A percentile compares a stretch with the other conserved stretches of the same genome.
Conservation (phyloP, 108 stramenopile genomes). For the Stephanodiscus triporus region DNA sequence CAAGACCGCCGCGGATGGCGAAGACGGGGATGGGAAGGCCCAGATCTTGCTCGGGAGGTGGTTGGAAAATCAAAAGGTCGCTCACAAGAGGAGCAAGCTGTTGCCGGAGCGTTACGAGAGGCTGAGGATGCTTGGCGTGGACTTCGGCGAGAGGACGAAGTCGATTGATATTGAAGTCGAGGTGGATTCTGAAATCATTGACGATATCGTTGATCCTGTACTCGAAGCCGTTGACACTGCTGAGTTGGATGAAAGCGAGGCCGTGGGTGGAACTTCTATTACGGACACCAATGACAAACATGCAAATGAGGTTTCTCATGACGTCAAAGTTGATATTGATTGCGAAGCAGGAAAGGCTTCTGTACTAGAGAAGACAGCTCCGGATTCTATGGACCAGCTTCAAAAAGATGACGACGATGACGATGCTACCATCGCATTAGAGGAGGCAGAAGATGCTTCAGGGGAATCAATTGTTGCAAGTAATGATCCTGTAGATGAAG, state of each 20-base stretch:
- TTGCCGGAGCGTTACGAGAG: no score
- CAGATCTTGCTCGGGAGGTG: background rate
- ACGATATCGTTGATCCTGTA: background rate
- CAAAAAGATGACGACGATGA: constrained; percentile 5
- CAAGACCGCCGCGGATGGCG: background rate
- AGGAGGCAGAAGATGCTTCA: background rate
- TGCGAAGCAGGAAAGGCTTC: background rate
- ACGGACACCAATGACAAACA: background rate
- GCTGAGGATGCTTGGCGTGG: background rate
- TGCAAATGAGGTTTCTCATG: background rate
- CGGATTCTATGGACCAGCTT: background rate
- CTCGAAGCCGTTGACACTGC: no score
- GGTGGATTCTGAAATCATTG: background rate
- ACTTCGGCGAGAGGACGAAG: background rate
- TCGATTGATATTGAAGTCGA: background rate
- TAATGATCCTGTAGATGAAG: background rate
- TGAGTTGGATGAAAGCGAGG: background rate
- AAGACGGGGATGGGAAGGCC: background rate
- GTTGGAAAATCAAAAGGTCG: no score
- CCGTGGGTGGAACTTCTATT: background rate
- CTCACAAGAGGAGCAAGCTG: no score
- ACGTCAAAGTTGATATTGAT: background rate
- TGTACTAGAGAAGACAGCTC: background rate
- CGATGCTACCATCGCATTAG: constrained; percentile 1
- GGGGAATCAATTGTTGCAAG: background rate